These are phyloP conservation scores for Dentipellis fragilis DNA, from an alignment of 768 basidiomycete species.

Conservation along the genomic window DNA sequence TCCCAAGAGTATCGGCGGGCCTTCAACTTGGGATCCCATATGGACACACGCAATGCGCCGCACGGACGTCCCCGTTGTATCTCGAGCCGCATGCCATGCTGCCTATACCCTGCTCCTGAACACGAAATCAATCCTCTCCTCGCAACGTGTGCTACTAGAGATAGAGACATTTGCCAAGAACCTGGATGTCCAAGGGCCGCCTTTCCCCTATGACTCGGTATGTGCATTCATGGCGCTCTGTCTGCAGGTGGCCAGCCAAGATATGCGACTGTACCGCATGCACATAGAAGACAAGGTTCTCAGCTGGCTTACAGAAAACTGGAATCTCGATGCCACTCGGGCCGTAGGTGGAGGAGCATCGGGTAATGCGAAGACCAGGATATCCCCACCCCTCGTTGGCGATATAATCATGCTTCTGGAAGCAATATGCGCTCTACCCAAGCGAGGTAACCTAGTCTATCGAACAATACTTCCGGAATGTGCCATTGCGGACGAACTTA, in stretches of 20 bases:
- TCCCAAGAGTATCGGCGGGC: constrained; percentile 1
- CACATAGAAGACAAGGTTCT: constrained; percentile 82
- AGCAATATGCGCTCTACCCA: constrained; percentile 48
- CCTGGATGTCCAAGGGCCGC: constrained; percentile 84
- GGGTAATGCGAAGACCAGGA: constrained; percentile 25
- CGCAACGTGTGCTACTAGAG: constrained; percentile 54
- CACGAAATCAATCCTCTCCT: constrained; percentile 34
- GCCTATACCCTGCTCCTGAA: constrained; percentile 43
- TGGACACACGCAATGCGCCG: constrained; percentile 82
- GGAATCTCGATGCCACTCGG: constrained; percentile 37
- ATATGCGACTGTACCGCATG: constrained; percentile 76
- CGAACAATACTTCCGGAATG: constrained; percentile 61
- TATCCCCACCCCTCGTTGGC: constrained; percentile 42
- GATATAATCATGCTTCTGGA: constrained; percentile 61
- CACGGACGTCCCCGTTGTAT: constrained; percentile 53
- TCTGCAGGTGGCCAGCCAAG: constrained; percentile 64
- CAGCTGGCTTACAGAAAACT: constrained; percentile 70
- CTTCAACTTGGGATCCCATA: constrained; percentile 53
- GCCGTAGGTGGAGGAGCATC: constrained; percentile 27
- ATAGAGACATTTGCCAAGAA: constrained; percentile 75
- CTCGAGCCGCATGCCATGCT: constrained; percentile 71
- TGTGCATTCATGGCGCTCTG: constrained; percentile 71
- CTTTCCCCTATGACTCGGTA: constrained; percentile 81
- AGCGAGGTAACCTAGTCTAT: constrained; percentile 34
- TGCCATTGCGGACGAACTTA: constrained; percentile 46